These are phyloP conservation scores for Stagonosporopsis tanaceti DNA, from an alignment of 2,329 filamentous ascomycete genomes.

Conservation along the genomic window DNA sequence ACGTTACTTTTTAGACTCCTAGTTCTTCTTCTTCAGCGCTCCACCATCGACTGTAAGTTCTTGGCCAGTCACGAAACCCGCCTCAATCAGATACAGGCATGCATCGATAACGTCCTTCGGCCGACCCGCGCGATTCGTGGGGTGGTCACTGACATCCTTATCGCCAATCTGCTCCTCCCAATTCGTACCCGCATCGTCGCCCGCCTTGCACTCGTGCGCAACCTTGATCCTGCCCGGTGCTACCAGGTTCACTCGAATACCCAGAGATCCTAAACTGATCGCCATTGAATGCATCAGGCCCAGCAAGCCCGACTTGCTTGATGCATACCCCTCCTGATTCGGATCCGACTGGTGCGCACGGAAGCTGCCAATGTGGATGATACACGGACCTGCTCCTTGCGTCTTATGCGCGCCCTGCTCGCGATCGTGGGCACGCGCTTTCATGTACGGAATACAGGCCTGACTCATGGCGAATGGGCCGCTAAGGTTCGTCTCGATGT, in stretches of 20 bases:
- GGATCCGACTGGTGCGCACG: slow-evolving; percentile 56
- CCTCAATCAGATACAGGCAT: slow-evolving; percentile 52
- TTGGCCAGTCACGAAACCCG: slow-evolving; percentile 50
- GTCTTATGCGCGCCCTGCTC: slow-evolving; percentile 38
- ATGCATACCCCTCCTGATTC: slow-evolving; percentile 60
- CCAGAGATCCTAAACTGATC: slow-evolving; percentile 54
- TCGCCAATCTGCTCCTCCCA: slow-evolving; percentile 51
- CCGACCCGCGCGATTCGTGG: slow-evolving; percentile 55
- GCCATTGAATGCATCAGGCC: slow-evolving; percentile 62
- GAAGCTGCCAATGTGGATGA: slow-evolving; percentile 58
- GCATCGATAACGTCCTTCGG: slow-evolving; percentile 58
- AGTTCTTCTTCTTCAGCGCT: slow-evolving; percentile 46
- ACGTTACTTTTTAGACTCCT: not conserved
- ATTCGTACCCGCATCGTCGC: slow-evolving; percentile 52
- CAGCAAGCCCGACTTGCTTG: slow-evolving; percentile 61
- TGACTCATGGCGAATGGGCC: slow-evolving; percentile 57
- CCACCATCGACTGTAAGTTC: slow-evolving; percentile 51
- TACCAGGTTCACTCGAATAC: slow-evolving; percentile 59
- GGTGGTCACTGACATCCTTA: slow-evolving; percentile 54
- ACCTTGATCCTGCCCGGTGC: slow-evolving; percentile 58
- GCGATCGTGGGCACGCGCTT: slow-evolving; percentile 37
- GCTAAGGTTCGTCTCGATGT: slow-evolving; percentile 59
- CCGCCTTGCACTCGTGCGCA: slow-evolving; percentile 56
- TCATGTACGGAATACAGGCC: slow-evolving; percentile 59
- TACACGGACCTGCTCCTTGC: slow-evolving; percentile 52